phyloP scores from a whole-genome alignment of 352 stramenopile species.

The Phytophthora kernoviae region DNA sequence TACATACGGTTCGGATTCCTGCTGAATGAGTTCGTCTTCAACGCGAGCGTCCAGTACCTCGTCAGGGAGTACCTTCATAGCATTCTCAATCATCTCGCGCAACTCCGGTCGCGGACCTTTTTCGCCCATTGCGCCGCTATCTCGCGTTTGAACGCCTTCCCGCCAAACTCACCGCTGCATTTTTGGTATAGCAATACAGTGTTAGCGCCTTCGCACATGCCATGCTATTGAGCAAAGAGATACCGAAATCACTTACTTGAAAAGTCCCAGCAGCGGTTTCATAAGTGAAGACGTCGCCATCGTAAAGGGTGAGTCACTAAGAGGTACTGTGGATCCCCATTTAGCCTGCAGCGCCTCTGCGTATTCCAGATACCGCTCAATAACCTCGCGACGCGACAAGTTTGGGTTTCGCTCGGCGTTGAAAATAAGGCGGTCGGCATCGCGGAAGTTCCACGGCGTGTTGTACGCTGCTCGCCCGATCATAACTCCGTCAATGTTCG shows the following conservation, averaged over 20 bases:
- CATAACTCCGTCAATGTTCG: conserved; percentile 89
- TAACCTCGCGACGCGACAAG: conserved; percentile 85
- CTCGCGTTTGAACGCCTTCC: conserved; percentile 83
- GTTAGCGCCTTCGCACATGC: too few species aligned
- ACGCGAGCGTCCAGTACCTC: conserved; percentile 73
- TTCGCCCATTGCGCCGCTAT: conserved; percentile 72
- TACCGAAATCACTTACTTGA: conserved; percentile 58
- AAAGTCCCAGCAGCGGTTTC: conserved; percentile 79
- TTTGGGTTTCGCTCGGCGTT: conserved; percentile 71
- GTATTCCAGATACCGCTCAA: conserved; percentile 88
- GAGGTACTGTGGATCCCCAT: conserved; percentile 59
- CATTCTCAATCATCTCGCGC: conserved; percentile 75
- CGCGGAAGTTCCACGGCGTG: conserved; percentile 87
- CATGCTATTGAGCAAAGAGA: not conserved
- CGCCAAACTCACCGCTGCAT: conserved; percentile 68
- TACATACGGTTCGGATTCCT: conserved; percentile 2
- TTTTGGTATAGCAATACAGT: conserved; percentile 7
- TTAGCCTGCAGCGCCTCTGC: conserved; percentile 74
- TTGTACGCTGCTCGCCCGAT: conserved; percentile 91
- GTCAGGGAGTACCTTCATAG: conserved; percentile 69
- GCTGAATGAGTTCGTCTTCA: conserved; percentile 57
- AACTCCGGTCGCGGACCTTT: conserved; percentile 67
- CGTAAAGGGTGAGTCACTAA: conserved; percentile 57
- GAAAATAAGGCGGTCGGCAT: conserved; percentile 88
- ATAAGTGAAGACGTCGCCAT: conserved; percentile 84